phyloP scores from a whole-genome alignment of 176 grass and related monocot species.

The Panicum miliaceum region DNA sequence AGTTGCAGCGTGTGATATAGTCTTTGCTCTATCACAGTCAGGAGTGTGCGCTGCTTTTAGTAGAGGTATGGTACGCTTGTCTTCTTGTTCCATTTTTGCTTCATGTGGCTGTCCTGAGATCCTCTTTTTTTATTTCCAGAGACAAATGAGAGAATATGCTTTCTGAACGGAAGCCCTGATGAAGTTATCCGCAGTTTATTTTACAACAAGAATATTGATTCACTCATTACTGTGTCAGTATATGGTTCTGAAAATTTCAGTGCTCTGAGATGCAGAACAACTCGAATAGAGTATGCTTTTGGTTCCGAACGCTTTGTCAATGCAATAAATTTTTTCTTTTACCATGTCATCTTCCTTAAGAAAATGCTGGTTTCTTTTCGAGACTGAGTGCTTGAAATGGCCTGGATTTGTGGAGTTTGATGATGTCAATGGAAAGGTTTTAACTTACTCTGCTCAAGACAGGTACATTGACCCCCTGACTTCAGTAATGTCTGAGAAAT shows the following conservation, averaged over 20 bases:
- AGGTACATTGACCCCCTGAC: constrained; percentile 55
- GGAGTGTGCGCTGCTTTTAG: constrained; percentile 93
- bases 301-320: background rate
- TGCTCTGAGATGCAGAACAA: constrained; percentile 81
- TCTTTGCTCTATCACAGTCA: constrained; percentile 86
- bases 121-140: constrained; percentile 58
- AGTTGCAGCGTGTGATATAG: constrained; percentile 78
- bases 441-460: constrained; percentile 97
- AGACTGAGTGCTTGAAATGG: constrained; percentile 94
- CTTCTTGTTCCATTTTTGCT: constrained; percentile 29
- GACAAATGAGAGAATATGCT: constrained; percentile 83
- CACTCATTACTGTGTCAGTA: constrained; percentile 87
- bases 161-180: constrained; percentile 85
- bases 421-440: constrained; percentile 98
- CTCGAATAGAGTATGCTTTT: constrained; percentile 75
- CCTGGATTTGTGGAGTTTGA: constrained; percentile 99
- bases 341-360: background rate
- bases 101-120: constrained; percentile 19
- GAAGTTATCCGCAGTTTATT: constrained; percentile 97
- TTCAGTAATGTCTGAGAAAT: constrained; percentile 2
- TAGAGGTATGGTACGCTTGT: constrained; percentile 73
- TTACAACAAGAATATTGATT: constrained; percentile 96
- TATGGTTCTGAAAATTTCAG: constrained; percentile 90
- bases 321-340: background rate
- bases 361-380: constrained; percentile 80